Evolutionary conservation across 2,329 filamentous ascomycete genomes (phyloP).

Genomic region (Apiospora aurea): DNA sequence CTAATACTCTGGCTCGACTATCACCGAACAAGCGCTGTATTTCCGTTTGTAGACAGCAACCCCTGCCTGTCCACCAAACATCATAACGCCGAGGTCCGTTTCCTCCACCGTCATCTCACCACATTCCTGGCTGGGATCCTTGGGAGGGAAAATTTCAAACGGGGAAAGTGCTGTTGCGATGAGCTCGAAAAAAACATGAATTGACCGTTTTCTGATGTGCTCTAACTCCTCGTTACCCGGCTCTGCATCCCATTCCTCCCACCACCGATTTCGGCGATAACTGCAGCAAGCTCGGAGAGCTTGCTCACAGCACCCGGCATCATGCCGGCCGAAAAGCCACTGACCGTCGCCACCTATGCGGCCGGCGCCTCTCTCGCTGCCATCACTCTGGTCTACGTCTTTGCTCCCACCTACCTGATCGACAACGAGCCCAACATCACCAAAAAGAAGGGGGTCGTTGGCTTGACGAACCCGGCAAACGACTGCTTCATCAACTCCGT

Average conservation of each 20-base stretch:
- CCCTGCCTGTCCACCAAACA: constrained; percentile 8
- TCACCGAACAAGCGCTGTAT: background rate
- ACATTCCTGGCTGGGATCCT: background rate
- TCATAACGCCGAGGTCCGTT: constrained; percentile 19
- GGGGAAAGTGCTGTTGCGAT: constrained; percentile 10
- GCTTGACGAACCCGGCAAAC: constrained; percentile 89
- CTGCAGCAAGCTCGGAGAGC: constrained; percentile 11
- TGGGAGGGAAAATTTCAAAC: constrained; percentile 4
- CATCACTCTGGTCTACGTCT: constrained; percentile 94
- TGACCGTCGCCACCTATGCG: constrained; percentile 89
- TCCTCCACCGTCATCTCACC: constrained; percentile 15
- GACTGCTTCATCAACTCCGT: constrained; percentile 98
- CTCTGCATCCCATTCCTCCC: background rate
- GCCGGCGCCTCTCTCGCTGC: constrained; percentile 94
- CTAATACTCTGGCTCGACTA: constrained; percentile 7
- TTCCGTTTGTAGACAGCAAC: constrained; percentile 19
- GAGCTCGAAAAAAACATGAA: background rate
- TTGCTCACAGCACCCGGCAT: constrained; percentile 24
- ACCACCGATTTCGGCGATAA: background rate
- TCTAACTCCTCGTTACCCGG: background rate
- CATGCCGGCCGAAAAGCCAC: constrained; percentile 79
- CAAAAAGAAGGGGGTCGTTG: constrained; percentile 87
- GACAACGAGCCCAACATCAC: constrained; percentile 75
- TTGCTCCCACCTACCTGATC: constrained; percentile 95
- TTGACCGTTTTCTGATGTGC: constrained; percentile 2